A percentile compares a stretch with the other conserved stretches of the same genome.
phyloP scores from a whole-genome alignment of 139 green algal species.

The Asterochloris sp. region DNA sequence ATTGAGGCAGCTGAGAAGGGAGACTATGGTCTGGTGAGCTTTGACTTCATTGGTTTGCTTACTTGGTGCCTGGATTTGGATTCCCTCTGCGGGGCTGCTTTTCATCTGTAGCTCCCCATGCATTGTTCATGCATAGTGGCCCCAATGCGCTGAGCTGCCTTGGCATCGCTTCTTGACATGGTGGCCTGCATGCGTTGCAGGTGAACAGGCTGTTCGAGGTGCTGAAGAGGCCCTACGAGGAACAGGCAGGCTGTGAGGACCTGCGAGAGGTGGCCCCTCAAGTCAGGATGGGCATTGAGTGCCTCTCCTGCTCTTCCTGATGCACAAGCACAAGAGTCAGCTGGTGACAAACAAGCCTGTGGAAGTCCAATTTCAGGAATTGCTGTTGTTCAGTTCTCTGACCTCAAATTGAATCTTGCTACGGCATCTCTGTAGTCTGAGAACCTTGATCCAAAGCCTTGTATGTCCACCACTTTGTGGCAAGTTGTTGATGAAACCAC shows the following conservation, averaged over 20 bases:
- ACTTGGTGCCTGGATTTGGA: neutral
- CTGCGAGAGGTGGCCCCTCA: slow-evolving; percentile 46
- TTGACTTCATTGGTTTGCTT: neutral
- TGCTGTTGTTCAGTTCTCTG: no score
- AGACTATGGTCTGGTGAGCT: slow-evolving; percentile 49
- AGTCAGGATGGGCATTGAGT: slow-evolving; percentile 60
- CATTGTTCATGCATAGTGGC: slow-evolving; percentile 3
- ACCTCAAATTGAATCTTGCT: no score
- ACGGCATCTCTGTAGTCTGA: no score
- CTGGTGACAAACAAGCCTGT: no score
- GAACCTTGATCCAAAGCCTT: no score
- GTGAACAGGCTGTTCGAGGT: slow-evolving; percentile 34
- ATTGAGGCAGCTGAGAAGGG: slow-evolving; percentile 65
- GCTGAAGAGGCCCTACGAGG: slow-evolving; percentile 58
- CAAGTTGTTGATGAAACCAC: no score
- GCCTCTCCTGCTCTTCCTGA: slow-evolving; percentile 76
- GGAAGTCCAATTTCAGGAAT: no score
- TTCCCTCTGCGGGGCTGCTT: neutral
- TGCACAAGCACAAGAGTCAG: neutral
- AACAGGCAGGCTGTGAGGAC: slow-evolving; percentile 56
- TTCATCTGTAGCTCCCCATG: slow-evolving; percentile 25
- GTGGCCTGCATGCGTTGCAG: neutral
- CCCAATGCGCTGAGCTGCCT: neutral
- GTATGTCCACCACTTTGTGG: no score
- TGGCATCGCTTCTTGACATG: neutral